A percentile compares a stretch with the other conserved stretches of the same genome.
These are phyloP conservation scores for Thelephora aurantiotincta DNA, from an alignment of 768 basidiomycete species.

Conservation along the genomic window DNA sequence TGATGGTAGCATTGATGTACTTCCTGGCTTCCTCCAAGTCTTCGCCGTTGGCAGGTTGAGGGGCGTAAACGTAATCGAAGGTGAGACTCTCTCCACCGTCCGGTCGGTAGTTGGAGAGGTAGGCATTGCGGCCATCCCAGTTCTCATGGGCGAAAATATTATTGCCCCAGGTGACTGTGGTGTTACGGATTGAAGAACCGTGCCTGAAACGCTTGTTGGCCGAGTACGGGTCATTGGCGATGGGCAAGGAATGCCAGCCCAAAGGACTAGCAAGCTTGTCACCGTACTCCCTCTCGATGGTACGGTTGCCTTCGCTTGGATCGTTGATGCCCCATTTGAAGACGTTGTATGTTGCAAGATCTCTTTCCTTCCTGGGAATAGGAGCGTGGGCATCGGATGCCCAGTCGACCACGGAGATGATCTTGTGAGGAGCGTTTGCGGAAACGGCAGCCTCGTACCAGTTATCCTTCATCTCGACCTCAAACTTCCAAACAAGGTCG, in stretches of 20 bases:
- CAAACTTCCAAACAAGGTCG: slow-evolving; percentile 81
- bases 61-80: slow-evolving; percentile 69
- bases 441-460: slow-evolving; percentile 92
- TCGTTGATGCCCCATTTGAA: slow-evolving; percentile 81
- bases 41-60: slow-evolving; percentile 35
- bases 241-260: slow-evolving; percentile 87
- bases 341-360: slow-evolving; percentile 42
- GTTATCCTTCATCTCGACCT: slow-evolving; percentile 89
- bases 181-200: slow-evolving; percentile 29
- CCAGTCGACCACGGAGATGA: slow-evolving; percentile 91
- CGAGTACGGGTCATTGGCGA: slow-evolving; percentile 46
- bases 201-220: slow-evolving; percentile 9
- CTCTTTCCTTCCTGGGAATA: slow-evolving; percentile 9
- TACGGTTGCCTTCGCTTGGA: slow-evolving; percentile 54
- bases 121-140: slow-evolving; percentile 60
- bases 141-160: slow-evolving; percentile 95
- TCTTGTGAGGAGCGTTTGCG: slow-evolving; percentile 54
- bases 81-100: slow-evolving; percentile 35
- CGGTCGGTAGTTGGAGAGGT: slow-evolving; percentile 68
- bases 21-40: slow-evolving; percentile 62
- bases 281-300: slow-evolving; percentile 46
- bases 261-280: slow-evolving; percentile 72
- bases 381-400: slow-evolving; percentile 59
- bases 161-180: slow-evolving; percentile 78
- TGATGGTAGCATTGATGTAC: slow-evolving; percentile 76